Percentiles rank a stretch among this genome's conserved stretches.
These are phyloP conservation scores for Xylaria telfairii DNA, from an alignment of 495 filamentous ascomycete genomes.

Conservation along the genomic window DNA sequence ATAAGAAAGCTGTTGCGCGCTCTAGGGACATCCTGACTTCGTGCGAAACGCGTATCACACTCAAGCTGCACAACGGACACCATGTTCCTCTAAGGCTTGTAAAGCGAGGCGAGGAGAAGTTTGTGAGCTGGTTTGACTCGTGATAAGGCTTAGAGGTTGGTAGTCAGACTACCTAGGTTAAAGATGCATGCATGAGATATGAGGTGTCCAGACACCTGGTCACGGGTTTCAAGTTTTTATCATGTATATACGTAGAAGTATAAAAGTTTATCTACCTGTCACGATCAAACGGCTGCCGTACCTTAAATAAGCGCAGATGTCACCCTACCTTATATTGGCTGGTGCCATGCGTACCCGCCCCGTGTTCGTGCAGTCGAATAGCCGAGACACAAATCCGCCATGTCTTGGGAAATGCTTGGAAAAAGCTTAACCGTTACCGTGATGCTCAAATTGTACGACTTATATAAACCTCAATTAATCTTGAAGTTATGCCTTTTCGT, in stretches of 20 bases:
- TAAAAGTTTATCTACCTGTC: not conserved
- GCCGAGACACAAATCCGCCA: not conserved
- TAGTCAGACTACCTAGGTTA: not conserved
- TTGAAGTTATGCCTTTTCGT: not conserved
- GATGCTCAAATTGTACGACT: too few relatives aligned
- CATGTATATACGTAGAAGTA: not conserved
- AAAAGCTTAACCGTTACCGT: not conserved
- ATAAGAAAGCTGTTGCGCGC: constrained; percentile 59
- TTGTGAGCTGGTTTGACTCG: constrained; percentile 50
- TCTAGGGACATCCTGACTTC: constrained; percentile 51
- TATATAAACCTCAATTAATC: too few relatives aligned
- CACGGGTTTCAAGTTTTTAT: not conserved
- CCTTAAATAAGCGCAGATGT: not conserved
- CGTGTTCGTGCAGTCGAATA: not conserved
- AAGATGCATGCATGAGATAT: not conserved
- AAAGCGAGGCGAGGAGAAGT: constrained; percentile 66
- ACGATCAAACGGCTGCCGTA: not conserved
- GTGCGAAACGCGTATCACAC: constrained; percentile 63
- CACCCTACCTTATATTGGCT: not conserved
- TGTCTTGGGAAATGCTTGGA: not conserved
- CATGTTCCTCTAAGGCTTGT: constrained; percentile 67
- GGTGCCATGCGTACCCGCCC: too few relatives aligned
- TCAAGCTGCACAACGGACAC: constrained; percentile 62
- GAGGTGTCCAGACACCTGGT: not conserved
- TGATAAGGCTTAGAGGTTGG: constrained; percentile 6